Base-by-base conservation (phyloP, 2,329 filamentous ascomycete genomes). In the Verticillium dahliae region DNA sequence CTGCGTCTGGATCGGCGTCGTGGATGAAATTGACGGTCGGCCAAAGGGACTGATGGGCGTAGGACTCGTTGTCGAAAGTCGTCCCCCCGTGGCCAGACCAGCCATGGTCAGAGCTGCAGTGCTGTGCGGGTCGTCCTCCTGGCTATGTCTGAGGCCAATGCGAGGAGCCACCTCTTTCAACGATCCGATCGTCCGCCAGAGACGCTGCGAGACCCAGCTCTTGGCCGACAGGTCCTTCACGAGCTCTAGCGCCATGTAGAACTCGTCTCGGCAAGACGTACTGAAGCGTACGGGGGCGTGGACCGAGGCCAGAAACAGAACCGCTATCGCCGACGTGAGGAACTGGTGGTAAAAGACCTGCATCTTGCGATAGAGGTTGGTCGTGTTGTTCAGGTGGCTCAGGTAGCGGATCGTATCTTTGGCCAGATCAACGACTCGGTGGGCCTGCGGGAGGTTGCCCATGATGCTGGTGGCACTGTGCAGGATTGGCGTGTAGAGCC, bases 401-500 rank as follows among this genome's bases (percentile, higher is more conserved):
- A 93, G 79, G 62, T 89, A 89, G 6, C 84, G 83, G 62, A 93
- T 90, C 1, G 89, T 92, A 67, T 92, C 89, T 69, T 90, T 90
- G 14, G 90, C 89, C 1, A 93, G 80, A 63, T 90, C 86, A 35
- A 92, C 88, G 0, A 86, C 89, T 0, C 84, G 90, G 68, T 91
- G 86, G 3, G 92, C 92, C 65, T 91, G 87, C 4, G 79, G 76
- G 58, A 88, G 82, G 70, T 96, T 89, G 62, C 89, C 85, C 76
- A 90, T 85, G 68, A 97, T 97, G 68, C 88, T 93, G 13, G 86
- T 90, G 3, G 91, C 87, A 18, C 90, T 94, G 73, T 97, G 91
- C 9, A 98, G 78, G 2, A 97, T 88, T 0, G 92, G 92, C 0
- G 92, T 90, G 73, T 96, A 93, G 34, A 97, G 90, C 72, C 92